Conservation (phyloP, 345 rosid species). For the Microthlaspi erraticum region DNA sequence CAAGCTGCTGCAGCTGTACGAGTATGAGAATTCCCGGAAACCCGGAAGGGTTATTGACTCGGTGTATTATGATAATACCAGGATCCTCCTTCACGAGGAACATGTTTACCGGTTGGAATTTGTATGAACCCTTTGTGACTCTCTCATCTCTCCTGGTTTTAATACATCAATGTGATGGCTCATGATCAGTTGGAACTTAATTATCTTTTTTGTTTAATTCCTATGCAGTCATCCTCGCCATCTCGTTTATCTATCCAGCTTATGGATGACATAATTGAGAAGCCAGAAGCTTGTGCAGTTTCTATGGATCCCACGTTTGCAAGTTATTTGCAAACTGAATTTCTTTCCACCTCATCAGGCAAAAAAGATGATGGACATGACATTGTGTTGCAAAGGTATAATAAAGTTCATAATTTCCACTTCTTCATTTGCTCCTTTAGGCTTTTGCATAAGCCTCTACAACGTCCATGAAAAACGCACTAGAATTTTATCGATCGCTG, state of each 20-base stretch:
- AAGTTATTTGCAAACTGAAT: conserved; percentile 65
- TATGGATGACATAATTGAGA: conserved; percentile 80
- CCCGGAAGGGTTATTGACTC: conserved; percentile 60
- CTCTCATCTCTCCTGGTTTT: conserved; percentile 14
- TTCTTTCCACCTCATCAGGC: conserved; percentile 29
- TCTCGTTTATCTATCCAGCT: conserved; percentile 69
- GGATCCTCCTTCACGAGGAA: conserved; percentile 88
- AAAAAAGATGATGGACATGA: conserved; percentile 29
- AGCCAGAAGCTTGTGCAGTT: conserved; percentile 83
- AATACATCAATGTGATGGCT: conserved; percentile 6
- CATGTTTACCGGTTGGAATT: conserved; percentile 80
- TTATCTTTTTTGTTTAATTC: background rate
- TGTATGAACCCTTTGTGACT: conserved; percentile 51
- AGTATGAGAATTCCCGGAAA: conserved; percentile 82
- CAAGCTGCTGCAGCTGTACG: conserved; percentile 84
- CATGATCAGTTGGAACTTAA: background rate
- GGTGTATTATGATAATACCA: conserved; percentile 80
- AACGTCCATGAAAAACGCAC: conserved; percentile 1
- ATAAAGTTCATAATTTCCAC: background rate
- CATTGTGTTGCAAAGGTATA: conserved; percentile 30
- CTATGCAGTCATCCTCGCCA: conserved; percentile 69
- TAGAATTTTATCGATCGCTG: too few relatives aligned
- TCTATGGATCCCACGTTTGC: conserved; percentile 87
- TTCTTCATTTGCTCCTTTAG: background rate
- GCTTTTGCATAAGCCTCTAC: conserved; percentile 14